These are phyloP conservation scores for Curvularia lunata DNA, from an alignment of 2,329 filamentous ascomycete species.

Conservation along the genomic window DNA sequence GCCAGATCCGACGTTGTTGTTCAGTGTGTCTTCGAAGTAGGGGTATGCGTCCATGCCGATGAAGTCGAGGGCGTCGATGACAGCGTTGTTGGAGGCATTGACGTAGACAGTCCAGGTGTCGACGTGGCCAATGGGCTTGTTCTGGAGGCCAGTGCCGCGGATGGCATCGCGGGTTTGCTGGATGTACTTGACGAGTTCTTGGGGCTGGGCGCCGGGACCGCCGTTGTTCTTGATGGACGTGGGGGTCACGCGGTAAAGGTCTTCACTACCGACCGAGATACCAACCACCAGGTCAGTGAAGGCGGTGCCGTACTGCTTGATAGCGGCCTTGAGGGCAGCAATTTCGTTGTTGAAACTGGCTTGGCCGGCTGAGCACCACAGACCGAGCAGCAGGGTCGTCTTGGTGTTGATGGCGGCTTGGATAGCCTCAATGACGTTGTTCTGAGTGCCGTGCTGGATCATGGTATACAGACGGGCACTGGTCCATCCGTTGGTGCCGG, in stretches of 20 bases:
- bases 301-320: constrained; percentile 69
- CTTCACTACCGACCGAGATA: constrained; percentile 86
- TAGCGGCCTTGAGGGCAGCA: constrained; percentile 71
- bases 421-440: constrained; percentile 71
- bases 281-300: constrained; percentile 74
- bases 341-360: constrained; percentile 74
- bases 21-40: constrained; percentile 74
- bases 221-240: constrained; percentile 69
- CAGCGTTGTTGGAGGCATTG: constrained; percentile 72
- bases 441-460: constrained; percentile 71
- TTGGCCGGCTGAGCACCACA: constrained; percentile 78
- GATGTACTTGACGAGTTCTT: constrained; percentile 72
- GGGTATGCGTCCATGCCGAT: constrained; percentile 84
- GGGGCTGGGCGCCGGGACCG: constrained; percentile 68
- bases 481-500: constrained; percentile 65
- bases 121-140: constrained; percentile 76
- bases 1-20: constrained; percentile 64
- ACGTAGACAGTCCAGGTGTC: constrained; percentile 80
- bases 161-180: constrained; percentile 69
- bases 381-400: constrained; percentile 78
- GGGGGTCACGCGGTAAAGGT: constrained; percentile 67
- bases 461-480: constrained; percentile 78
- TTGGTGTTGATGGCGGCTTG: constrained; percentile 82
- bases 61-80: constrained; percentile 76
- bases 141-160: constrained; percentile 64